Conservation (phyloP, 352 stramenopile species). For the Phytophthora pisi region DNA sequence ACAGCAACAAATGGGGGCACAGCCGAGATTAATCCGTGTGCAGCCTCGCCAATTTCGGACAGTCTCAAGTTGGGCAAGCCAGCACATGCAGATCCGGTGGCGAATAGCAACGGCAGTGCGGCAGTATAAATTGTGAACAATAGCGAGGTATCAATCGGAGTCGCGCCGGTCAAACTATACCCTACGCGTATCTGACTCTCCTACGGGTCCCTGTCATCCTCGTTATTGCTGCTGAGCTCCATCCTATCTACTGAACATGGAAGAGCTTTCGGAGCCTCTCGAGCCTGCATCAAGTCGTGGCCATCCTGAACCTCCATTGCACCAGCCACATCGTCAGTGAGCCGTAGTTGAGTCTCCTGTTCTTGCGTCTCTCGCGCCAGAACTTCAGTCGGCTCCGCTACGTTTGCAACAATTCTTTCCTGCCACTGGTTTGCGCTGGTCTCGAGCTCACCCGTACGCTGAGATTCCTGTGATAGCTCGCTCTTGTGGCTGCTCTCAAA, state of each 20-base stretch:
- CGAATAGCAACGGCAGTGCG: conserved; percentile 10
- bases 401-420: conserved; percentile 32
- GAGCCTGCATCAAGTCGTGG: conserved; percentile 33
- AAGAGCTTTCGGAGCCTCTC: conserved; percentile 5
- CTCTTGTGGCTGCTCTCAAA: conserved; percentile 27
- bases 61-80: background rate
- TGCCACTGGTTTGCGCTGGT: conserved; percentile 39
- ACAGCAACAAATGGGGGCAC: background rate
- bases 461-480: conserved; percentile 27
- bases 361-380: conserved; percentile 43
- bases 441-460: conserved; percentile 35
- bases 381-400: conserved; percentile 35
- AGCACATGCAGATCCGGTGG: conserved; percentile 8
- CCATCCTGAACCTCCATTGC: conserved; percentile 44
- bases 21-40: background rate
- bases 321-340: conserved; percentile 52
- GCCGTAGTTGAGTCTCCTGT: conserved; percentile 46
- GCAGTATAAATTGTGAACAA: conserved; percentile 21
- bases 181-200: conserved; percentile 1
- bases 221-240: conserved; percentile 28
- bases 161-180: background rate
- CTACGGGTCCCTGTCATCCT: conserved; percentile 34
- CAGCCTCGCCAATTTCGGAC: background rate
- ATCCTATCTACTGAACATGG: background rate
- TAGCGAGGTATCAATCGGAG: conserved; percentile 14